Conservation (phyloP, 306 rosid genomes). For the Glycine tomentella region DNA sequence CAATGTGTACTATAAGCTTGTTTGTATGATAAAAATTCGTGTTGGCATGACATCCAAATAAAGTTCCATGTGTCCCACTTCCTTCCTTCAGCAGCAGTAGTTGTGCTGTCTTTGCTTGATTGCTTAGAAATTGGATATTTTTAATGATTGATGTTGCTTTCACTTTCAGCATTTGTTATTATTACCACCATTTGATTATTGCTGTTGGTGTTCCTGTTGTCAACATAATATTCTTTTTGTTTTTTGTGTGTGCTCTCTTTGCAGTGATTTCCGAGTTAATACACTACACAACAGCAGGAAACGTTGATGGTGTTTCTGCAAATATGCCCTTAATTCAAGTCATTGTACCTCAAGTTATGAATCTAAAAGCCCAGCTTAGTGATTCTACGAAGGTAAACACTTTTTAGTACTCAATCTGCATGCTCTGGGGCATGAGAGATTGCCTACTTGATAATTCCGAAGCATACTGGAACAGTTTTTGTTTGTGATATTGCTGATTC, state of each 20-base stretch:
- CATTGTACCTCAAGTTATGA: constrained; percentile 95
- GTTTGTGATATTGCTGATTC: constrained; percentile 1
- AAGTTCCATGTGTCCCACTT: constrained; percentile 9
- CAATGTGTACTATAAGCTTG: neutral
- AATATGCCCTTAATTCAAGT: constrained; percentile 95
- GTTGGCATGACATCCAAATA: neutral
- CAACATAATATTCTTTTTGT: constrained; percentile 2
- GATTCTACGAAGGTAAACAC: constrained; percentile 88
- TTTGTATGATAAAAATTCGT: neutral
- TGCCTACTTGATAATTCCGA: constrained; percentile 32
- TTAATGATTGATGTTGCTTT: constrained; percentile 13
- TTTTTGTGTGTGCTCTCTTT: constrained; percentile 35
- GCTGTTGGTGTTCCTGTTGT: neutral
- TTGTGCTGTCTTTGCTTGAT: neutral
- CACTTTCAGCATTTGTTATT: constrained; percentile 24
- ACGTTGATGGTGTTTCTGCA: constrained; percentile 71
- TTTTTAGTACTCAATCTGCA: constrained; percentile 30
- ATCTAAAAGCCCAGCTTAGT: constrained; percentile 86
- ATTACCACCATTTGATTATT: neutral
- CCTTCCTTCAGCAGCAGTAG: neutral
- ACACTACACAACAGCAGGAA: constrained; percentile 85
- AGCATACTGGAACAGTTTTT: neutral
- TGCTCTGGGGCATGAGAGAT: constrained; percentile 11
- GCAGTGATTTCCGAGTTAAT: constrained; percentile 98
- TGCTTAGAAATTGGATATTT: constrained; percentile 11